These are phyloP conservation scores for Diaporthe caulivora DNA, from an alignment of 2,329 filamentous ascomycete species.

Conservation along the genomic window DNA sequence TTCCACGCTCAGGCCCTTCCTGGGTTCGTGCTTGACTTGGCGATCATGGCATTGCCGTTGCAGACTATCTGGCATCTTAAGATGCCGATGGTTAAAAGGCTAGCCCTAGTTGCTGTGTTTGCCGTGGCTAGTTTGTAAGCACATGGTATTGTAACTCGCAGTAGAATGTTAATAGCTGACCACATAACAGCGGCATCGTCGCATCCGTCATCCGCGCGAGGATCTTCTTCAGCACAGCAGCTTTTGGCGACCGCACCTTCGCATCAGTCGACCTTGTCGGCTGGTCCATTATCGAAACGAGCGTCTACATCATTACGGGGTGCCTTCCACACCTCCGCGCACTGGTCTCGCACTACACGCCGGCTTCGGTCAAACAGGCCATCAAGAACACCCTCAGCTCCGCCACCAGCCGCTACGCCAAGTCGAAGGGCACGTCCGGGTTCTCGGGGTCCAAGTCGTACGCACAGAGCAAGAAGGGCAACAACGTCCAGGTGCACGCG, in stretches of 20 bases:
- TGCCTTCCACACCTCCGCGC: slow-evolving; percentile 44
- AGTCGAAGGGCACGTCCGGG: slow-evolving; percentile 29
- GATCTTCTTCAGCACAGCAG: slow-evolving; percentile 41
- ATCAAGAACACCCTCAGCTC: not conserved
- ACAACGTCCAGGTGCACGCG: not conserved
- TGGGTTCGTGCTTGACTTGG: slow-evolving; percentile 44
- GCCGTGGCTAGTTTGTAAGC: slow-evolving; percentile 46
- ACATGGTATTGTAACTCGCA: not conserved
- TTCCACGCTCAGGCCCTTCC: slow-evolving; percentile 45
- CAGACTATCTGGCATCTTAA: slow-evolving; percentile 46
- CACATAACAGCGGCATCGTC: slow-evolving; percentile 41
- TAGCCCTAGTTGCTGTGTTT: slow-evolving; percentile 46
- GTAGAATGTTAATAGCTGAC: not conserved
- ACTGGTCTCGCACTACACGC: slow-evolving; percentile 41
- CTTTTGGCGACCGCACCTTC: slow-evolving; percentile 42
- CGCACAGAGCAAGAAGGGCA: slow-evolving; percentile 9
- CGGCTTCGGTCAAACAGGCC: slow-evolving; percentile 37
- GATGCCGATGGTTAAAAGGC: slow-evolving; percentile 43
- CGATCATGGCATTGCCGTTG: slow-evolving; percentile 46
- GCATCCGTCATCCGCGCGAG: slow-evolving; percentile 42
- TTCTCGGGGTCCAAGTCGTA: slow-evolving; percentile 28
- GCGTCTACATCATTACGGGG: slow-evolving; percentile 46
- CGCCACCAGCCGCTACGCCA: not conserved
- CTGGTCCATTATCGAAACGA: slow-evolving; percentile 45
- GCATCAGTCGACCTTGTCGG: slow-evolving; percentile 43